A percentile compares a stretch with the other conserved stretches of the same genome.
Evolutionary conservation across 1,284 basidiomycete species (phyloP).

Genomic region (Cryptococcus sp.): DNA sequence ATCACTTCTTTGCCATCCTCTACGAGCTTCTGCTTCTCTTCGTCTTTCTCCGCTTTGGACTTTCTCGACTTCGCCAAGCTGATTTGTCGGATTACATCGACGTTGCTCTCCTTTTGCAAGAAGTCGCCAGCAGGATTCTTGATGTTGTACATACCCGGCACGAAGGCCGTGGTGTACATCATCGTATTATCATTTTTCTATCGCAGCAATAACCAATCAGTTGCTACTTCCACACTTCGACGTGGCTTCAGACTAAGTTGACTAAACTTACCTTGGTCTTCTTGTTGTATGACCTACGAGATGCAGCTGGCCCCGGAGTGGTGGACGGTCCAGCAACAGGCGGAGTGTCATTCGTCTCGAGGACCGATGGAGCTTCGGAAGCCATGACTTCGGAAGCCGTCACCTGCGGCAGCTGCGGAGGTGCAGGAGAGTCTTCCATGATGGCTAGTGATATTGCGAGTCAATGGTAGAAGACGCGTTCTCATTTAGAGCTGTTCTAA

Average conservation of each 20-base stretch:
- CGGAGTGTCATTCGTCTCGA: slow-evolving; percentile 6
- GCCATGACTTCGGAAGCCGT: not conserved
- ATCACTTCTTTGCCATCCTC: slow-evolving; percentile 23
- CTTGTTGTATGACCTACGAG: slow-evolving; percentile 11
- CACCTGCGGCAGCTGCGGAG: slow-evolving; percentile 4
- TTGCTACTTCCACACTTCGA: not conserved
- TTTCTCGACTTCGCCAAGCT: slow-evolving; percentile 29
- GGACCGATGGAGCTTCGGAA: slow-evolving; percentile 1
- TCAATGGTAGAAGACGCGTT: too few relatives aligned
- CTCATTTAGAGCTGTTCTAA: too few relatives aligned
- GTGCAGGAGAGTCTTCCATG: slow-evolving; percentile 10
- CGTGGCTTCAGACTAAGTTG: not conserved
- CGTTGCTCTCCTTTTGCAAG: slow-evolving; percentile 38
- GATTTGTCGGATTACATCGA: slow-evolving; percentile 41
- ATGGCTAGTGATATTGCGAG: not conserved
- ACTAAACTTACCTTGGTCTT: slow-evolving; percentile 20
- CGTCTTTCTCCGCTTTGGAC: slow-evolving; percentile 29
- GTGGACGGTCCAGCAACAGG: slow-evolving; percentile 14
- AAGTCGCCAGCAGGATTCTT: slow-evolving; percentile 50
- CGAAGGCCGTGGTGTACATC: slow-evolving; percentile 43
- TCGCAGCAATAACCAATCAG: not conserved
- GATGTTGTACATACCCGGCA: slow-evolving; percentile 46
- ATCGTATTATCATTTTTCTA: slow-evolving; percentile 29
- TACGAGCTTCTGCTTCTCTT: slow-evolving; percentile 15
- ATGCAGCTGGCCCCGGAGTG: slow-evolving; percentile 13